Evolutionary conservation across 441 rosid genomes (phyloP), one percentile per base, ranked within the genome.

Genomic region (Pelargonium australe): DNA sequence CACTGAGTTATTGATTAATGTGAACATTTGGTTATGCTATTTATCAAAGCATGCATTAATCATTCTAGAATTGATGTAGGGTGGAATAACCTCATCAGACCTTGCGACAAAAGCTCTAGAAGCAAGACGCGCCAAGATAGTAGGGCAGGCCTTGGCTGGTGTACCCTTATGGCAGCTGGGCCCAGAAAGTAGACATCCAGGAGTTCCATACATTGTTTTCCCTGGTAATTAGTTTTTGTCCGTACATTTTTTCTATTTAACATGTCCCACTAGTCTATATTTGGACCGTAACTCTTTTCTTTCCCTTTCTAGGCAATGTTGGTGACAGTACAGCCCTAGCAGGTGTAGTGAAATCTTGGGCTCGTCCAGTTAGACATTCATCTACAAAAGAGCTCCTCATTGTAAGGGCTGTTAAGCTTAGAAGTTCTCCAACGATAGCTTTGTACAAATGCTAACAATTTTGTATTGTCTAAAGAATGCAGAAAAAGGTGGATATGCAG

Each of bases 31-130:
- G 51, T 51, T 28, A 43, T 67, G 17, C 44, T 40, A 40, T 40
- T 40, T 40, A 40, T 40, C 0, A 0, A 7, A 40, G 44, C n/a
- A 11, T 20, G 11, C 40, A 41, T 28, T 17, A 23, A 41, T n/a
- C 25, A 9, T 2, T 20, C 4, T 51, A 43, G 4, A 5, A 63
- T 76, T 80, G 63, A 51, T 67, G 31, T 68, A 93, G 97, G 99
- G 99, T 70, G 99, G 99, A 77, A 94, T 91, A 64, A 94, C 99
- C 19, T 94, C 99, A 67, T 94, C 99, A 45, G 99, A 94, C 82
- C 88, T 87, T 17, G 99, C 96, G 41, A 94, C 99, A 76, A 89
- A 91, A 85, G 97, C 96, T 75, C 83, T 91, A 37, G 89, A 85
- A 79, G 99, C 92, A 70, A 89, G 82, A 74, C 83, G 90, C 68